Percentiles rank a stretch among this genome's conserved stretches.
Evolutionary conservation across 495 filamentous ascomycete genomes (phyloP).

Genomic region (Friedmanniomyces endolithicus): DNA sequence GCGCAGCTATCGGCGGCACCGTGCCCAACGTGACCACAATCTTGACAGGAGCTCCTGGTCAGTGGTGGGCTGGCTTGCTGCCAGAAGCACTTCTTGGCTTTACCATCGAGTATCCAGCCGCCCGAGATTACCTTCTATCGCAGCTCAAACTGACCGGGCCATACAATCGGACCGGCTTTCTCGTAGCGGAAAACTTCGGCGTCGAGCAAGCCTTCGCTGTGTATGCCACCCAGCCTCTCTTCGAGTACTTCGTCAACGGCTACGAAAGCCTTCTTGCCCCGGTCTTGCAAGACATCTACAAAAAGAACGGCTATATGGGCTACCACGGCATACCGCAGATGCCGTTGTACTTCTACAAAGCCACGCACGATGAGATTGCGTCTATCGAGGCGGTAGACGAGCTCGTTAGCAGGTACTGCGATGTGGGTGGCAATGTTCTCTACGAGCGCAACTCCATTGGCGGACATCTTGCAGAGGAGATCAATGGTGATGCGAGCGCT

Average conservation of each 20-base stretch:
- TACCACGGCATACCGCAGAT: conserved; percentile 34
- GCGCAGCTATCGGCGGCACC: conserved; percentile 39
- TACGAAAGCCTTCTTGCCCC: neutral
- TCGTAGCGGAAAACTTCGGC: conserved; percentile 23
- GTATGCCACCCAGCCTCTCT: conserved; percentile 31
- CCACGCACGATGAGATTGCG: conserved; percentile 36
- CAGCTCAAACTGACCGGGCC: conserved; percentile 14
- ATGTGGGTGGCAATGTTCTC: conserved; percentile 27
- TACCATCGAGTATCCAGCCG: conserved; percentile 12
- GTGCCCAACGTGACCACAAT: conserved; percentile 26
- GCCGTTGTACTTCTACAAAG: conserved; percentile 42
- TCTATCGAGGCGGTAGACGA: conserved; percentile 34
- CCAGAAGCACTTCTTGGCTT: conserved; percentile 10
- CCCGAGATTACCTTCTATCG: conserved; percentile 10
- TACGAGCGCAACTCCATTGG: conserved; percentile 34
- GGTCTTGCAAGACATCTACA: conserved; percentile 24
- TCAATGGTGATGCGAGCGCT: conserved; percentile 13
- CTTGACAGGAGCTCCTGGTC: conserved; percentile 20
- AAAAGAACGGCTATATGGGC: conserved; percentile 32
- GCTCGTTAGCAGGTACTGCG: conserved; percentile 33
- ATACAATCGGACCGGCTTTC: conserved; percentile 24
- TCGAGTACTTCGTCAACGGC: conserved; percentile 33
- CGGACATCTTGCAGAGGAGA: conserved; percentile 24
- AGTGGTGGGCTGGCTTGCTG: conserved; percentile 11
- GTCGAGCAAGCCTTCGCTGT: conserved; percentile 19